Conservation (phyloP, 805 yeast genomes). For the Candida wancherniae region DNA sequence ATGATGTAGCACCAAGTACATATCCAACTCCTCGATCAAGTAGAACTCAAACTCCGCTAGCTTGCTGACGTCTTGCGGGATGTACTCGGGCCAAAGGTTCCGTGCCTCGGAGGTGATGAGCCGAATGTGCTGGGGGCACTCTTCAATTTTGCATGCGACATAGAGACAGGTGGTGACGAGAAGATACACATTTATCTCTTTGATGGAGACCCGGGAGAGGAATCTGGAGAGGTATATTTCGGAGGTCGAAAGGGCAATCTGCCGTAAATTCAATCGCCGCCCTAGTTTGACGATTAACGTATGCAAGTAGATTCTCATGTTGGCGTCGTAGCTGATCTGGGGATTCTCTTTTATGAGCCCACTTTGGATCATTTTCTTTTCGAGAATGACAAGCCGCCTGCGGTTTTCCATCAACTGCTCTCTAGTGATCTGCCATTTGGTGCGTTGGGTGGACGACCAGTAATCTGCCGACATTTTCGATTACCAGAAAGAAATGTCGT, state of each 20-base stretch:
- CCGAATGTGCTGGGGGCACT: constrained; percentile 89
- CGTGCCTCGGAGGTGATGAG: constrained; percentile 80
- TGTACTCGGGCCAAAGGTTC: constrained; percentile 89
- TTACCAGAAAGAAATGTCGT: constrained; percentile 10
- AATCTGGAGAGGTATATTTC: constrained; percentile 82
- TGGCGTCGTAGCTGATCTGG: constrained; percentile 48
- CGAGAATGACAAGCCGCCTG: constrained; percentile 37
- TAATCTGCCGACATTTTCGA: constrained; percentile 70
- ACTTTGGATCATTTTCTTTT: constrained; percentile 40
- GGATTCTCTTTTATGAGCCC: constrained; percentile 41
- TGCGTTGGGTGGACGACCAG: constrained; percentile 81
- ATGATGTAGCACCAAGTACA: constrained; percentile 67
- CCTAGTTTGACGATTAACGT: constrained; percentile 72
- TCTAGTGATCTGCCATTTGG: constrained; percentile 74
- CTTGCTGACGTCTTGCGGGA: constrained; percentile 86
- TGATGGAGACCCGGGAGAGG: constrained; percentile 61
- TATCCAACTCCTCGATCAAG: constrained; percentile 78
- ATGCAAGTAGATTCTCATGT: constrained; percentile 75
- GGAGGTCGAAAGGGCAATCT: constrained; percentile 82
- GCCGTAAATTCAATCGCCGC: constrained; percentile 69
- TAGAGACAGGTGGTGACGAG: constrained; percentile 82
- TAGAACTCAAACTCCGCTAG: constrained; percentile 96
- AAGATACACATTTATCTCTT: constrained; percentile 78
- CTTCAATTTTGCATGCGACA: constrained; percentile 90
- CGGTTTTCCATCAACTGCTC: constrained; percentile 48